Percentiles rank a stretch among this genome's conserved stretches.
Conservation (phyloP, 495 filamentous ascomycete genomes). For the Penicillium cosmopolitanum region DNA sequence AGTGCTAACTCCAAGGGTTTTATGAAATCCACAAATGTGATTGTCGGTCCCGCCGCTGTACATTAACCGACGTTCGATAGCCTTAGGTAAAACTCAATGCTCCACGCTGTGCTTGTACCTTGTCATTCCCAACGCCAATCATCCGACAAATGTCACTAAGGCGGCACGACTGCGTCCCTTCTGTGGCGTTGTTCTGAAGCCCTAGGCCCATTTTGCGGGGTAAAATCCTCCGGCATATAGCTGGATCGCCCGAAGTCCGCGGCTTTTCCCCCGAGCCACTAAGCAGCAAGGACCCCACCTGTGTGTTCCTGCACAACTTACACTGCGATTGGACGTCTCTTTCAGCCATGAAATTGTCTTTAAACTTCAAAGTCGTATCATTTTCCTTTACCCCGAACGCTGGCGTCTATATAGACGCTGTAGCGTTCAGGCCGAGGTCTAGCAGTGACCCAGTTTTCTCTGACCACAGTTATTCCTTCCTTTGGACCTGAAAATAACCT, state of each 20-base stretch:
- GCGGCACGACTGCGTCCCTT: not conserved
- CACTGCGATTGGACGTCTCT: not conserved
- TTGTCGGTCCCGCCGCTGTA: constrained; percentile 6
- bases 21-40: constrained; percentile 9
- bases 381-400: not conserved
- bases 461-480: not conserved
- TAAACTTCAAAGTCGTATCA: not conserved
- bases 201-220: not conserved
- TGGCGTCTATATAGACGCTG: not conserved
- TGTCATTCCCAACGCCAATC: not conserved
- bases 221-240: not conserved
- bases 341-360: not conserved
- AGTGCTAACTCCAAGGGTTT: constrained; percentile 9
- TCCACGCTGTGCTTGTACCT: not conserved
- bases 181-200: not conserved
- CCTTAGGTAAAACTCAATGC: not conserved
- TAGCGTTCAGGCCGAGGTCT: not conserved
- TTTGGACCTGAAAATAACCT: not conserved
- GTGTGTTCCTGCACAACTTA: not conserved
- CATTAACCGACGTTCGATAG: not conserved
- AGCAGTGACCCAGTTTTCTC: not conserved
- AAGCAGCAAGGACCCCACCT: not conserved
- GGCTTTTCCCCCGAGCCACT: not conserved
- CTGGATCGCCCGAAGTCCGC: not conserved
- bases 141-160: not conserved